Base-by-base conservation (phyloP, 768 basidiomycete species). In the Boletus subcaerulescens region DNA sequence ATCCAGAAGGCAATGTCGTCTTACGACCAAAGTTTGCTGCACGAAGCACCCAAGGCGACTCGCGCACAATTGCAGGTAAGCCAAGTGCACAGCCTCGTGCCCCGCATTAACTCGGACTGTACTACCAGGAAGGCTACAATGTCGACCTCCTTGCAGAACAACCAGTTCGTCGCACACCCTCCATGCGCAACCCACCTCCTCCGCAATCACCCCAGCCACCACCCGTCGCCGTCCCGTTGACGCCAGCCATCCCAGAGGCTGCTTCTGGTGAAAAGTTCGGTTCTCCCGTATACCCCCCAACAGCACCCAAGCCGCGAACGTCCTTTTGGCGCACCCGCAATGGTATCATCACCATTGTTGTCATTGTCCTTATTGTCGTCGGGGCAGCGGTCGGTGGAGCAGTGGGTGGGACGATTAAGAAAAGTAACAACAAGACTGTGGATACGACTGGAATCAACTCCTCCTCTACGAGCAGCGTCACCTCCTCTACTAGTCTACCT, bases 331-430 rank as follows among this genome's bases (percentile, higher is more conserved):
- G 77, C 48, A 80, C 70, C 22, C 76, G 62, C 31, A 77, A 73
- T 17, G 80, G 80, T 9, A 69, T 76, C 8, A 65, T 80, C 38
- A 60, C 68, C 50, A 62, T 80, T 17, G 55, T 67, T 51, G 40
- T 81, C 48, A 59, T 70, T 15, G 65, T 60, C 3, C 29, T 84
- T 40, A 60, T 82, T 29, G 56, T 82, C 48, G 50, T 85, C 41
- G 83, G 70, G 1, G 84, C 76, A 1, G 71, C 80, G 3, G 76
- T 86, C 9, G 85, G 83, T 1, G 85, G 83, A 20, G 83, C 76
- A 0, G 84, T 84, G 2, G 85, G 82, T 20, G 84, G 77, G 12
- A 77, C 77, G 4, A 65, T 70, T 0, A 64, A 67, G 12, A 71
- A 74, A 56, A 61, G 67, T 45, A 50, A 33, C 39, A 56, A 24